These are phyloP conservation scores for Leucoagaricus sp. DNA, from an alignment of 1,284 basidiomycete genomes.

Conservation along the genomic window DNA sequence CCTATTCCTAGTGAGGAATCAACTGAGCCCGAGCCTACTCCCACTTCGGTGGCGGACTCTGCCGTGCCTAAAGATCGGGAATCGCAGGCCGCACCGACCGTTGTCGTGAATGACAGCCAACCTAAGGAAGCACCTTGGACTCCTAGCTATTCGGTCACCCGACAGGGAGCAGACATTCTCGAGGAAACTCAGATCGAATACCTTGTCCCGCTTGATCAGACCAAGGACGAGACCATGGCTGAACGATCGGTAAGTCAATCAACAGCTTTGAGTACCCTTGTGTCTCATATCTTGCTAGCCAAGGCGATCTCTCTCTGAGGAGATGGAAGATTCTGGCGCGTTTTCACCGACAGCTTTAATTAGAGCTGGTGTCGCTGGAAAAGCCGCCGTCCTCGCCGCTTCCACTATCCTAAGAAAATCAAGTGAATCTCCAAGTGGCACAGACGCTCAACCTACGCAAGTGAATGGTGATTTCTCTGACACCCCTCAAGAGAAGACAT, in stretches of 20 bases:
- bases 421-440: background rate
- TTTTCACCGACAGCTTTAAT: conserved; percentile 13
- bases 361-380: conserved; percentile 8
- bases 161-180: conserved; percentile 20
- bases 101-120: conserved; percentile 3
- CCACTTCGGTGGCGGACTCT: background rate
- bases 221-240: background rate
- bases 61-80: background rate
- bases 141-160: conserved; percentile 28
- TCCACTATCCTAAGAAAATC: conserved; percentile 4
- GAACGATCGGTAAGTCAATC: background rate
- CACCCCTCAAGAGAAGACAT: background rate
- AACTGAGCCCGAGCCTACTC: background rate
- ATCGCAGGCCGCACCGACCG: conserved; percentile 1
- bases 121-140: conserved; percentile 19
- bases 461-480: conserved; percentile 15
- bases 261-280: background rate
- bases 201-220: conserved; percentile 2
- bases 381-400: conserved; percentile 8
- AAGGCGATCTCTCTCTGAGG: conserved; percentile 1
- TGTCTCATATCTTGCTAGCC: conserved; percentile 1
- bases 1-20: background rate
- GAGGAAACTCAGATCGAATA: conserved; percentile 9
- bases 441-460: background rate
- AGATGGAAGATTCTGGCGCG: conserved; percentile 2